Evolutionary conservation across 2,329 filamentous ascomycete species (phyloP).

Genomic region (Ophiostoma populinum): DNA sequence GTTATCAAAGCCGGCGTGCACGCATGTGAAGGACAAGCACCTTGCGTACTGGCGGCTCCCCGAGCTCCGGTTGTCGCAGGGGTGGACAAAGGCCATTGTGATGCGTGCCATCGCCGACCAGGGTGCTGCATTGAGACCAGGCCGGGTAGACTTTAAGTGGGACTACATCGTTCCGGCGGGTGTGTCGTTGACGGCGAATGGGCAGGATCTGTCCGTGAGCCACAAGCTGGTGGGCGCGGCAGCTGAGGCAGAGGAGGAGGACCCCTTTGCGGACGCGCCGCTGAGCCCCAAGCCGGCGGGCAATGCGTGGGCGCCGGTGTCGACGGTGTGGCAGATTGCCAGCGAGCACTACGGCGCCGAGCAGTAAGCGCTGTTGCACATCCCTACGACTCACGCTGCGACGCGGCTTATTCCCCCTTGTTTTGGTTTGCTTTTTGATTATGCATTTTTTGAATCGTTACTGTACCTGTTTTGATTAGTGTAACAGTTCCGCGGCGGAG

Average conservation of each 20-base stretch:
- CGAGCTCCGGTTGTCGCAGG: slow-evolving; percentile 36
- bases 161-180: slow-evolving; percentile 34
- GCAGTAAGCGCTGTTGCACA: slow-evolving; percentile 11
- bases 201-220: slow-evolving; percentile 51
- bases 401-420: background rate
- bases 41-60: slow-evolving; percentile 68
- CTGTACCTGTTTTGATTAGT: too few species aligned
- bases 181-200: slow-evolving; percentile 30
- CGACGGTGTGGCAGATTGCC: slow-evolving; percentile 47
- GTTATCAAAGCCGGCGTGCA: slow-evolving; percentile 66
- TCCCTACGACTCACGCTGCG: too few species aligned
- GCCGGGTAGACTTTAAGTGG: slow-evolving; percentile 53
- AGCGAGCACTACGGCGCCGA: slow-evolving; percentile 59
- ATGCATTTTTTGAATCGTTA: slow-evolving; percentile 1
- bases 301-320: slow-evolving; percentile 46
- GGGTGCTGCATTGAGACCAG: slow-evolving; percentile 29
- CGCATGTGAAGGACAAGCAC: slow-evolving; percentile 59
- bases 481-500: too few species aligned
- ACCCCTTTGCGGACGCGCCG: slow-evolving; percentile 54
- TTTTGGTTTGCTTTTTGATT: background rate
- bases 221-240: slow-evolving; percentile 29
- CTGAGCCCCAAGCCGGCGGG: slow-evolving; percentile 14
- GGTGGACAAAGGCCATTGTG: slow-evolving; percentile 63
- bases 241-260: slow-evolving; percentile 29
- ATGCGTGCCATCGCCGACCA: slow-evolving; percentile 36